Conservation (phyloP, 78 protist species). For the Dictyostelium capitatum region DNA sequence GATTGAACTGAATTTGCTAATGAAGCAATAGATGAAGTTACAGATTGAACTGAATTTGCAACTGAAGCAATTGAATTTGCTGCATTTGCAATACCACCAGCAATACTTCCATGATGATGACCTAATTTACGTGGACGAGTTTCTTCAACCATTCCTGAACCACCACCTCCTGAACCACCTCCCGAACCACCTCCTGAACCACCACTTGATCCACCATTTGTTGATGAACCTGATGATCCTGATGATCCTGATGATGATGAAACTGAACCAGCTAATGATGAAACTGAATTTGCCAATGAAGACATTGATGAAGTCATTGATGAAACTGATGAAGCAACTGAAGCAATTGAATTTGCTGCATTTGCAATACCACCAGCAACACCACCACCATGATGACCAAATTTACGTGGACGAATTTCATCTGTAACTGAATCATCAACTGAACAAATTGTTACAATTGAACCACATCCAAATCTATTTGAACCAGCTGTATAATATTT, state of each 20-base stretch:
- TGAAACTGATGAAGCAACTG: not conserved
- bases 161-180: not conserved
- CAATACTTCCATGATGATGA: not conserved
- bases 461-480: conserved; percentile 55
- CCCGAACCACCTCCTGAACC: not conserved
- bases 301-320: not conserved
- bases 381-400: not conserved
- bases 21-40: not conserved
- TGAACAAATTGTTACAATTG: conserved; percentile 21
- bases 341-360: not conserved
- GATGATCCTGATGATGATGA: not conserved
- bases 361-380: not conserved
- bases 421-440: not conserved
- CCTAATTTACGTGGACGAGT: not conserved
- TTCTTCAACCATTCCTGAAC: not conserved
- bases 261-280: not conserved
- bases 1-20: not conserved
- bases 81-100: not conserved
- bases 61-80: not conserved
- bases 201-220: not conserved
- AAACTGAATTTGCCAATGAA: not conserved
- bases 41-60: not conserved
- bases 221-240: not conserved
- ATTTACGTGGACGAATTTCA: not conserved
- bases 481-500: conserved; percentile 37